Evolutionary conservation across 768 basidiomycete species (phyloP).

Genomic region (Kwoniella bestiolae): DNA sequence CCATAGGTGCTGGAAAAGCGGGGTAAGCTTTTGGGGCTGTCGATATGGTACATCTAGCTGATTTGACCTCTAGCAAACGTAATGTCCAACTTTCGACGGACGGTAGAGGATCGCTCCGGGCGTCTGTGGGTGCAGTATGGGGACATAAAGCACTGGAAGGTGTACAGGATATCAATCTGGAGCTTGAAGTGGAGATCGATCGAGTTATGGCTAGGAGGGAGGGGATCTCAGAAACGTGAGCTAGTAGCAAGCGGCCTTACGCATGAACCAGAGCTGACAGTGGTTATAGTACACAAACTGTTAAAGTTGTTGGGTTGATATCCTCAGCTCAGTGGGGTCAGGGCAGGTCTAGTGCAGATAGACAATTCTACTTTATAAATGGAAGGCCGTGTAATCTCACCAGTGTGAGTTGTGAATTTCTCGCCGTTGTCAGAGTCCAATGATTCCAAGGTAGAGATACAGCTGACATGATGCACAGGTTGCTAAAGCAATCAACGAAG

Average conservation of each 20-base stretch:
- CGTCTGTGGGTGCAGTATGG: conserved; percentile 78
- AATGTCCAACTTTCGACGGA: conserved; percentile 73
- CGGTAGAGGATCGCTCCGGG: conserved; percentile 67
- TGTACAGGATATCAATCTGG: conserved; percentile 72
- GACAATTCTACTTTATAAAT: conserved; percentile 93
- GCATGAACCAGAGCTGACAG: conserved; percentile 26
- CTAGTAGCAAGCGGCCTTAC: conserved; percentile 11
- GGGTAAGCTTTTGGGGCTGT: conserved; percentile 63
- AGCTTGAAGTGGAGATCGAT: conserved; percentile 72
- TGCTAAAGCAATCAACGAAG: conserved; percentile 88
- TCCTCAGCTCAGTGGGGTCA: conserved; percentile 78
- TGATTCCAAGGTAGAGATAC: neutral
- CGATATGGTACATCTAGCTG: neutral
- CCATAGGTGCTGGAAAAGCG: conserved; percentile 61
- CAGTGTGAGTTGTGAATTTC: conserved; percentile 64
- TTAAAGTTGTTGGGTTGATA: conserved; percentile 75
- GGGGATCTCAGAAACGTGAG: conserved; percentile 55
- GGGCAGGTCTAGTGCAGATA: conserved; percentile 76
- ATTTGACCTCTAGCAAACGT: conserved; percentile 52
- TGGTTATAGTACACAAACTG: conserved; percentile 40
- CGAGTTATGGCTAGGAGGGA: conserved; percentile 61
- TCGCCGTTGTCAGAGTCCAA: neutral
- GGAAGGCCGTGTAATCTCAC: conserved; percentile 80
- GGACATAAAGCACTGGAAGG: conserved; percentile 78
- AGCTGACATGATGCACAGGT: conserved; percentile 61